phyloP scores from a whole-genome alignment of 805 yeast genomes.

The Saccharomycopsis selenospora region DNA sequence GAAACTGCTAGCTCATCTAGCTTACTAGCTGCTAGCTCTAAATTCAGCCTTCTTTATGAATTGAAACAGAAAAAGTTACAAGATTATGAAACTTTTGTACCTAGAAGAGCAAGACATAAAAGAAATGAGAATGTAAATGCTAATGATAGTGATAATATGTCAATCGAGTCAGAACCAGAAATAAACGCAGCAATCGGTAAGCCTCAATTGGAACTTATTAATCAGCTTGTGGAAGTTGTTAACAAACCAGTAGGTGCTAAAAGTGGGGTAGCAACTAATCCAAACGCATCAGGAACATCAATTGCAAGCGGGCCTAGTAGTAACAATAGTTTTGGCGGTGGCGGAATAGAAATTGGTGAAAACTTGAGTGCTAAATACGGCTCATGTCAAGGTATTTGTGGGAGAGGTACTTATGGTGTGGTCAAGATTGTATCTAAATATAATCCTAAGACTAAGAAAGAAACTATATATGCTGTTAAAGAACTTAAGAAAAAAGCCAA shows the following conservation, averaged over 20 bases:
- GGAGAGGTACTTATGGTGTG: constrained; percentile 90
- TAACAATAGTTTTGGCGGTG: constrained; percentile 26
- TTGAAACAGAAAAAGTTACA: constrained; percentile 9
- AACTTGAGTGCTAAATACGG: constrained; percentile 43
- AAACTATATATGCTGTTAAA: constrained; percentile 61
- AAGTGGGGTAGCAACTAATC: constrained; percentile 24
- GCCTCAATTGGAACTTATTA: constrained; percentile 41
- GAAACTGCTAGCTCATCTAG: constrained; percentile 8
- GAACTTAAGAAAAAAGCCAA: constrained; percentile 58
- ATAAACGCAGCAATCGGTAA: constrained; percentile 40
- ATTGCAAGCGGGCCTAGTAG: constrained; percentile 8
- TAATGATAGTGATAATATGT: constrained; percentile 28
- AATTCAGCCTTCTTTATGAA: constrained; percentile 12
- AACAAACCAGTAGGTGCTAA: constrained; percentile 34
- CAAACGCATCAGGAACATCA: constrained; percentile 11
- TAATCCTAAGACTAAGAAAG: constrained; percentile 35
- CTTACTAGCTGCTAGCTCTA: constrained; percentile 9
- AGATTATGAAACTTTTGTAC: not conserved
- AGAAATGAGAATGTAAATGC: constrained; percentile 1
- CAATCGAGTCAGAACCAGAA: constrained; percentile 29
- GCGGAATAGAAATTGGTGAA: constrained; percentile 3
- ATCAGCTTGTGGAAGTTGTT: constrained; percentile 40
- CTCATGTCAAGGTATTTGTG: constrained; percentile 44
- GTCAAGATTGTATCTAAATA: constrained; percentile 57
- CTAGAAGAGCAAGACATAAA: not conserved